Evolutionary conservation across 768 basidiomycete species (phyloP).

Genomic region (Holtermannia corniformis): DNA sequence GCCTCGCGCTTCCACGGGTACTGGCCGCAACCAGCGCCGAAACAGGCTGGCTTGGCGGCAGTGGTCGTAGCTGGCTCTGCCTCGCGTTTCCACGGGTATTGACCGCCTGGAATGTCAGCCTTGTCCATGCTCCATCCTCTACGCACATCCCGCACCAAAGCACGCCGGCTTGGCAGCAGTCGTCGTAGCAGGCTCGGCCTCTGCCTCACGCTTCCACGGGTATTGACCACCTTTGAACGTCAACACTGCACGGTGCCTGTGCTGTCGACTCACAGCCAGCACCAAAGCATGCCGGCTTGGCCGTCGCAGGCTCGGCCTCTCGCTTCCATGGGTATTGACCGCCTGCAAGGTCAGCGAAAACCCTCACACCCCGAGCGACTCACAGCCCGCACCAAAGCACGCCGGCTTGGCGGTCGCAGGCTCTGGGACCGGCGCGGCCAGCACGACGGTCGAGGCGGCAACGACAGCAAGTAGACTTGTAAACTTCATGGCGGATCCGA

Average conservation of each 20-base stretch:
- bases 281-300: constrained; percentile 10
- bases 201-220: constrained; percentile 25
- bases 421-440: constrained; percentile 30
- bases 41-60: background rate
- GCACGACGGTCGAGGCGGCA: constrained; percentile 21
- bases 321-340: constrained; percentile 20
- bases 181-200: constrained; percentile 10
- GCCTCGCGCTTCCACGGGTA: constrained; percentile 8
- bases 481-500: constrained; percentile 40
- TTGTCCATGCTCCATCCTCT: too few species aligned
- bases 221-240: constrained; percentile 5
- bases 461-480: constrained; percentile 22
- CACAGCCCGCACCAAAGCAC: background rate
- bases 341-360: constrained; percentile 1
- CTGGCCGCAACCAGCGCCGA: background rate
- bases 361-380: background rate
- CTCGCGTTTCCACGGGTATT: constrained; percentile 10
- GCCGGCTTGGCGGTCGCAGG: background rate
- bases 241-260: too few species aligned
- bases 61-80: constrained; percentile 5
- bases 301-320: constrained; percentile 18
- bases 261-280: constrained; percentile 3
- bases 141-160: constrained; percentile 8
- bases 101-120: constrained; percentile 6
- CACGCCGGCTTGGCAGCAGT: constrained; percentile 7